Conservation (phyloP, 1,284 basidiomycete species). For the Microbotryomycetes sp. region DNA sequence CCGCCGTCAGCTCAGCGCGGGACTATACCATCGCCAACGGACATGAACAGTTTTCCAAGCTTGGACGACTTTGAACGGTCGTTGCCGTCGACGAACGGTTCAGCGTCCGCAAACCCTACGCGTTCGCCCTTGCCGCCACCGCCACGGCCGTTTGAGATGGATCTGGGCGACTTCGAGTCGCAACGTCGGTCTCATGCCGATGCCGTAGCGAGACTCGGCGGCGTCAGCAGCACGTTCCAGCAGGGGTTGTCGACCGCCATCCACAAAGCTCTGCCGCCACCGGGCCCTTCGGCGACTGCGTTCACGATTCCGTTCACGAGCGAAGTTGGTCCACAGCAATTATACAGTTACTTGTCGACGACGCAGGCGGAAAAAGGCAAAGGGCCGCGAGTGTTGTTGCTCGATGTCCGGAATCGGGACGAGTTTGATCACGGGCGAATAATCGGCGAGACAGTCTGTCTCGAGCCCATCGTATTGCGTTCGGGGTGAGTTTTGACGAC, state of each 20-base stretch:
- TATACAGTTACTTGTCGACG: constrained; percentile 54
- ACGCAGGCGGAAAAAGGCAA: constrained; percentile 47
- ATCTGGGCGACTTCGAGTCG: background rate
- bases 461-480: constrained; percentile 74
- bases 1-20: constrained; percentile 2
- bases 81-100: background rate
- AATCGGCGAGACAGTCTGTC: constrained; percentile 62
- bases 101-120: background rate
- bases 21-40: background rate
- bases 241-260: background rate
- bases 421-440: constrained; percentile 72
- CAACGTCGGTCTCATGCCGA: background rate
- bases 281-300: constrained; percentile 21
- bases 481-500: constrained; percentile 51
- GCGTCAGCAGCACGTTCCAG: background rate
- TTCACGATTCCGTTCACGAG: constrained; percentile 52
- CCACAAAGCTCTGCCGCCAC: background rate
- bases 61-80: constrained; percentile 21
- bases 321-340: constrained; percentile 54
- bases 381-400: constrained; percentile 51
- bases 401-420: constrained; percentile 72
- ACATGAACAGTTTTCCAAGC: constrained; percentile 20
- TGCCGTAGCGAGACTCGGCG: background rate
- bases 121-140: constrained; percentile 1
- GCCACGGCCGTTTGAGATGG: constrained; percentile 6